Base-by-base conservation (phyloP, 2,329 filamentous ascomycete species). In the Teratosphaeria destructans region DNA sequence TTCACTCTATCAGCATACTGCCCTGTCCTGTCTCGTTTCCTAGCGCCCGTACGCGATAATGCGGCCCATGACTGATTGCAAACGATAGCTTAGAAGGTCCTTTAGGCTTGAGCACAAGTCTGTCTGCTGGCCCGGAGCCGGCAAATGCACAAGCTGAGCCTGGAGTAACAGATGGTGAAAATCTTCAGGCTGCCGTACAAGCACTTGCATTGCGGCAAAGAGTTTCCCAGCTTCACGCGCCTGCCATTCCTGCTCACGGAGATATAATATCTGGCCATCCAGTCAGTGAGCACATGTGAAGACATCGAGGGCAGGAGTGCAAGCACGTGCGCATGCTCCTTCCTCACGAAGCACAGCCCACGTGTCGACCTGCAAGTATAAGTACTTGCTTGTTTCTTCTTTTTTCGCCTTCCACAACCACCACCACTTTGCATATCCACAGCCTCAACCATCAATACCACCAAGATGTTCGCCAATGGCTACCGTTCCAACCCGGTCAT, bases 1-100 rank as follows among this genome's bases (percentile, higher is more conserved):
- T 63, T 61, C 61, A 63, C 61, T 63, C 61, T 55, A 37, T 49
- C 3, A 23, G 5, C 7, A 10, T 23, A 11, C 16, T 43, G 12
- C 5, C 16, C 10, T 3, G 3, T n/a, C 10, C 37, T 43, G 5
- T 43, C 37, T 5, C 11, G 8, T 14, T 43, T 10, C 0, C n/a
- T 49, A 5, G n/a, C n/a, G 5, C 43, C 8, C 43, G 23, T 19
- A 49, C 5, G 5, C 16, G 23, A 8, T 5, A 6, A 49, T 6
- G 43, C n/a, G 43, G n/a, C 43, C 23, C 43, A 19, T 49, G 10
- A n/a, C 43, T 49, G 43, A 49, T 23, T 5, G 8, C 37, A n/a
- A 7, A n/a, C 3, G n/a, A 23, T 49, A 6, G 43, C 43, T 23
- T 23, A 6, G 6, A 19, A 49, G 23, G n/a, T 3, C 16, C 16